These are phyloP conservation scores for Magnusiomyces ingens DNA, from an alignment of 1,139 yeast genomes.

Conservation along the genomic window DNA sequence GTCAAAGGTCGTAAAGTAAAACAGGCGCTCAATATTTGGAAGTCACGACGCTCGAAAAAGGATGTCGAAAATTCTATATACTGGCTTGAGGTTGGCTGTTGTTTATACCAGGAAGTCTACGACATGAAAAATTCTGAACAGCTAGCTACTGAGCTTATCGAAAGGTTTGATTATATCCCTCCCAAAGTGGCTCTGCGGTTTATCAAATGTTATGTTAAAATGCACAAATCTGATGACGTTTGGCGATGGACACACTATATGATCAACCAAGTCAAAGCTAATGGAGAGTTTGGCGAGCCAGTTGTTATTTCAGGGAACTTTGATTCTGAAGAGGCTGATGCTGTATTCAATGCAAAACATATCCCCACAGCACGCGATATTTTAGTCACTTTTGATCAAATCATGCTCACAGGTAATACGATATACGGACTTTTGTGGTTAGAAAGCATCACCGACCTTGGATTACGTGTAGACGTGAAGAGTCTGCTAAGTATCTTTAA, in stretches of 20 bases:
- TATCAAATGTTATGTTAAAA: slow-evolving; percentile 19
- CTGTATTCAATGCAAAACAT: slow-evolving; percentile 18
- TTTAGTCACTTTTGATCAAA: slow-evolving; percentile 15
- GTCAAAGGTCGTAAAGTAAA: slow-evolving; percentile 15
- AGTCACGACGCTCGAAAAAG: slow-evolving; percentile 23
- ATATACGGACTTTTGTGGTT: slow-evolving; percentile 13
- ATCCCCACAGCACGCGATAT: slow-evolving; percentile 17
- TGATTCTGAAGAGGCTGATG: slow-evolving; percentile 19
- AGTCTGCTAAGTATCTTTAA: slow-evolving; percentile 19
- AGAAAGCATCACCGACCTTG: slow-evolving; percentile 17
- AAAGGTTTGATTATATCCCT: slow-evolving; percentile 20
- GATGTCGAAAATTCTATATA: slow-evolving; percentile 26
- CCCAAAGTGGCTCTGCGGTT: slow-evolving; percentile 24
- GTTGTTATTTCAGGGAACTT: slow-evolving; percentile 14
- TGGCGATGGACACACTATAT: slow-evolving; percentile 22
- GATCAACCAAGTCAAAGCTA: slow-evolving; percentile 12
- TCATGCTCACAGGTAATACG: slow-evolving; percentile 7
- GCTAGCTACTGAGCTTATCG: slow-evolving; percentile 20
- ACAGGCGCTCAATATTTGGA: slow-evolving; percentile 30
- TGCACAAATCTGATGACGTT: slow-evolving; percentile 17
- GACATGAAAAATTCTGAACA: slow-evolving; percentile 22
- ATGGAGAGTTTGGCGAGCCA: slow-evolving; percentile 14
- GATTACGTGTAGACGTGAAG: slow-evolving; percentile 18
- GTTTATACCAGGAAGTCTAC: slow-evolving; percentile 27
- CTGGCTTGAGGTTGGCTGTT: slow-evolving; percentile 33